Evolutionary conservation across 306 rosid genomes (phyloP).

Genomic region (Vachellia pachyceras): DNA sequence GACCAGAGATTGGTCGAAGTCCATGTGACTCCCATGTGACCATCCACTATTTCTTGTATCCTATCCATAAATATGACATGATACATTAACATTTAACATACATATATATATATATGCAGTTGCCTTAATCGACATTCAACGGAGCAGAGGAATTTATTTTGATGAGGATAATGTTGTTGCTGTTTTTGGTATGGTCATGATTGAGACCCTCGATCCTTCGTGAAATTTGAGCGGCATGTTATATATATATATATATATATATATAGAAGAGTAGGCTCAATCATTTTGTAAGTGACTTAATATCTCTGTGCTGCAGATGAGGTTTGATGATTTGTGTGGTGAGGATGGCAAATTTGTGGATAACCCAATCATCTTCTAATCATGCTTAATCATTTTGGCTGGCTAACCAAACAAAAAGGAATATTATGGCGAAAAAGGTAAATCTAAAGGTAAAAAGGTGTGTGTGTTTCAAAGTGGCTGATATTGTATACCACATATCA

Average conservation of each 20-base stretch:
- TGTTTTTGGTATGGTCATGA: no score
- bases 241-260: no score
- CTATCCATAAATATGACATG: no score
- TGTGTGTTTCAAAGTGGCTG: no score
- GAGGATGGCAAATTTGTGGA: background rate
- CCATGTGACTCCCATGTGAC: constrained; percentile 68
- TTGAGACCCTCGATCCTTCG: no score
- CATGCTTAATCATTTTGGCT: background rate
- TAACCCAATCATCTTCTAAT: background rate
- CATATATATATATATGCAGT: no score
- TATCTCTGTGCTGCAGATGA: background rate
- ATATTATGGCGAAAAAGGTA: background rate
- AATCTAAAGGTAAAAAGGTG: background rate
- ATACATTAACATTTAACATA: no score
- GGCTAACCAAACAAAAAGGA: background rate
- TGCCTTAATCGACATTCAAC: background rate
- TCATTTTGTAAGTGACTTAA: constrained; percentile 36
- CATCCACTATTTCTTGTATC: constrained; percentile 14
- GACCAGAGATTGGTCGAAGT: constrained; percentile 59
- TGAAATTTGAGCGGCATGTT: no score
- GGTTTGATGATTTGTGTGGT: constrained; percentile 13
- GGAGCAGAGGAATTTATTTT: background rate
- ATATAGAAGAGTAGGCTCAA: no score
- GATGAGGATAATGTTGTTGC: background rate
- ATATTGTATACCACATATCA: no score